Evolutionary conservation across 306 rosid genomes (phyloP).

Genomic region (Rubus idaeus): DNA sequence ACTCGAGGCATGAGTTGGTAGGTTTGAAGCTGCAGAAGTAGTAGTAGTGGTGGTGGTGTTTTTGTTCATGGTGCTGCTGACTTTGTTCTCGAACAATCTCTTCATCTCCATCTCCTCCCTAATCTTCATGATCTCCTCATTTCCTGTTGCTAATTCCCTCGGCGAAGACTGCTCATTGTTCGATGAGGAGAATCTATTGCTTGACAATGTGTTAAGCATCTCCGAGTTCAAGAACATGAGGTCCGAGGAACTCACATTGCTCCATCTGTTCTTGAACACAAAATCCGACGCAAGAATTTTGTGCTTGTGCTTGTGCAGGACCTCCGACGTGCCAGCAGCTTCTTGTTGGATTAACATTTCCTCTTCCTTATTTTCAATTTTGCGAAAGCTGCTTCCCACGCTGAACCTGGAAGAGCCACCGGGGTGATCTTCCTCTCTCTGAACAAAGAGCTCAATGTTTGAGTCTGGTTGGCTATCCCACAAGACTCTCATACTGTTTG

Average conservation of each 20-base stretch:
- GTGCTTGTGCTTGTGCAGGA: slow-evolving; percentile 69
- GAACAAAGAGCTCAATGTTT: slow-evolving; percentile 70
- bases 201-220: slow-evolving; percentile 58
- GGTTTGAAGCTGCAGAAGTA: slow-evolving; percentile 26
- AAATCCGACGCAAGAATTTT: slow-evolving; percentile 73
- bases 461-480: slow-evolving; percentile 50
- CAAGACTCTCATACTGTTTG: slow-evolving; percentile 68
- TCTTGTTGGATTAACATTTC: slow-evolving; percentile 45
- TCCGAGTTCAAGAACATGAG: slow-evolving; percentile 79
- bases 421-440: slow-evolving; percentile 68
- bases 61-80: slow-evolving; percentile 36
- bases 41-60: slow-evolving; percentile 3
- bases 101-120: slow-evolving; percentile 70
- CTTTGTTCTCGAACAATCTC: slow-evolving; percentile 59
- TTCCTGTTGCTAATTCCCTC: slow-evolving; percentile 14
- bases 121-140: slow-evolving; percentile 45
- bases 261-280: slow-evolving; percentile 80
- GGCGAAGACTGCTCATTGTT: slow-evolving; percentile 7
- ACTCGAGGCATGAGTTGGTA: slow-evolving; percentile 33
- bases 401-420: slow-evolving; percentile 71
- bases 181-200: slow-evolving; percentile 51
- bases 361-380: slow-evolving; percentile 42
- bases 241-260: slow-evolving; percentile 84
- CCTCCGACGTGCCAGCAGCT: slow-evolving; percentile 1
- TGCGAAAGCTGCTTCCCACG: slow-evolving; percentile 85